Conservation (phyloP, 345 rosid genomes). For the Salix dunnii region DNA sequence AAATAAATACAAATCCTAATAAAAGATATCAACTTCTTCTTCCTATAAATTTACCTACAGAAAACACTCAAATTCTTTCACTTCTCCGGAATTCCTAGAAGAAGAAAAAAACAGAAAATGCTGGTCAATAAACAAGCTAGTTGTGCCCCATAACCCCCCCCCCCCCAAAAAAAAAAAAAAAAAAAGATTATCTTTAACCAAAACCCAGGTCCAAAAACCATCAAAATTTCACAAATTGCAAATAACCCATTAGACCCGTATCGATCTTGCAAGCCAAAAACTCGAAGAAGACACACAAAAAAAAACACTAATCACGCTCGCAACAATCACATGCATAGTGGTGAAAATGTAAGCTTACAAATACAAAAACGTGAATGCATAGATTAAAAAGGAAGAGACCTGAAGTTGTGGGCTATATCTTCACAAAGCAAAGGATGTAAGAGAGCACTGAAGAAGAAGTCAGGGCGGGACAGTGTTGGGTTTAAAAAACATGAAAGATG, state of each 20-base stretch:
- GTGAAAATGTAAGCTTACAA: not conserved
- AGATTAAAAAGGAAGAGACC: not conserved
- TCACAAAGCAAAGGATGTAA: not conserved
- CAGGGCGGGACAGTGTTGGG: not conserved
- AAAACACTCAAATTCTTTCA: not conserved
- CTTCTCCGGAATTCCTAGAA: too few species aligned
- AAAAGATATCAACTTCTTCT: not conserved
- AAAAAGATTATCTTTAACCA: not conserved
- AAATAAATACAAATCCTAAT: not conserved
- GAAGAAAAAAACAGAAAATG: not conserved
- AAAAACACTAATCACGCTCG: not conserved
- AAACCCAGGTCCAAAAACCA: not conserved
- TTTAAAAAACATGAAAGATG: not conserved
- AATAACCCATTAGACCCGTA: not conserved
- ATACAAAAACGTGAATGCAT: not conserved
- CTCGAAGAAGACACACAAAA: not conserved
- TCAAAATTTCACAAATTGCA: not conserved
- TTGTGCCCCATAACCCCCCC: not conserved
- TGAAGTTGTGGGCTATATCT: not conserved
- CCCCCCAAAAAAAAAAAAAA: not conserved
- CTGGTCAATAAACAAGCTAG: not conserved
- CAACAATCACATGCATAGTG: not conserved
- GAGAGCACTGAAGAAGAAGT: not conserved
- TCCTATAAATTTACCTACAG: not conserved
- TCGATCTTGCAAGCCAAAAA: not conserved